phyloP scores from a whole-genome alignment of 176 grass and related monocot species.

The Neostapfia colusana region DNA sequence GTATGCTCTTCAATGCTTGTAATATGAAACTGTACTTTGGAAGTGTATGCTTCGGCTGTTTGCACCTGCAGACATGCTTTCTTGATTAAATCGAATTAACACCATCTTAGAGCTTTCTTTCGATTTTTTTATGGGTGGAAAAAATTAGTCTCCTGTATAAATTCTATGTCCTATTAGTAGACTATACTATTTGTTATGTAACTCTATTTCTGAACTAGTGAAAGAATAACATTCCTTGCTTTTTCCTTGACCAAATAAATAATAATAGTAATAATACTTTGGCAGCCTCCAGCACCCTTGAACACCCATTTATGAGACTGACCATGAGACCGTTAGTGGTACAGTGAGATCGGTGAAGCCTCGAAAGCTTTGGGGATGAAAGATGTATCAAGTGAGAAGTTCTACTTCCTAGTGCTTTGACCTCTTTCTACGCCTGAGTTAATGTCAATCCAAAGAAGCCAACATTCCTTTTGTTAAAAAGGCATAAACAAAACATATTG shows the following conservation, averaged over 20 bases:
- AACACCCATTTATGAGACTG: background rate
- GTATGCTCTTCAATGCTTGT: conserved; percentile 2
- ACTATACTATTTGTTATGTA: background rate
- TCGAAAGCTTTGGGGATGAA: conserved; percentile 7
- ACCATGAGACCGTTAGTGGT: background rate
- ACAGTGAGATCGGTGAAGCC: background rate
- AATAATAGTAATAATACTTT: background rate
- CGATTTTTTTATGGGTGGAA: background rate
- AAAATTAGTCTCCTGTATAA: conserved; percentile 10
- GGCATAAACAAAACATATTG: background rate
- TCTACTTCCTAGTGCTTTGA: background rate
- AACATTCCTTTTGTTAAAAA: background rate
- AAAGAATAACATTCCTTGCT: conserved; percentile 8
- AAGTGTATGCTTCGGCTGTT: conserved; percentile 12
- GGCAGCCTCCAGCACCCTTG: conserved; percentile 5
- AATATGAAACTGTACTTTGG: conserved; percentile 4
- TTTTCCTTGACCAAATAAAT: background rate
- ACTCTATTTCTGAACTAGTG: conserved; percentile 7
- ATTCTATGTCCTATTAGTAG: background rate
- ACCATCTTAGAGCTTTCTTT: conserved; percentile 4
- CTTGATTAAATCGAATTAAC: conserved; percentile 1
- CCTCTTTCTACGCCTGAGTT: background rate
- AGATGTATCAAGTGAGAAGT: background rate
- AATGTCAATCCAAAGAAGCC: background rate
- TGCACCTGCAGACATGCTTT: background rate